Evolutionary conservation across 1,139 yeast genomes (phyloP).

Genomic region (Blastobotrys arbuscula): DNA sequence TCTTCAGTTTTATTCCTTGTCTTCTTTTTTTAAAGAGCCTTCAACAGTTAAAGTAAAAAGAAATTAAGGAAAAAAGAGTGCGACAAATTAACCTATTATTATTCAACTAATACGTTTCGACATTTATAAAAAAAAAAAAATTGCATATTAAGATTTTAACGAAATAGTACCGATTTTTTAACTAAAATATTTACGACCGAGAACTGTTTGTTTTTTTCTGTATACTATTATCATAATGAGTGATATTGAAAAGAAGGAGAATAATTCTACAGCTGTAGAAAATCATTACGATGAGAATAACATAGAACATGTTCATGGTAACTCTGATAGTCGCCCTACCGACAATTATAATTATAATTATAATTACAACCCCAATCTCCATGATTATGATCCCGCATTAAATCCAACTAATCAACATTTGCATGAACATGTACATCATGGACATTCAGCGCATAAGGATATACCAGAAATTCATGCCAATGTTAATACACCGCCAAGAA

Average conservation of each 20-base stretch:
- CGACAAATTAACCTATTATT: too few relatives aligned
- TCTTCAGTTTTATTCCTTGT: too few relatives aligned
- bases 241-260: neutral
- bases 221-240: neutral
- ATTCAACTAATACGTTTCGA: too few relatives aligned
- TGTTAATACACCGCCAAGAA: slow-evolving; percentile 24
- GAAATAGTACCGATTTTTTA: too few relatives aligned
- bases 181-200: neutral
- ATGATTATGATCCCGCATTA: slow-evolving; percentile 27
- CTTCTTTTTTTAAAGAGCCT: too few relatives aligned
- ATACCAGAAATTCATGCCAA: slow-evolving; percentile 26
- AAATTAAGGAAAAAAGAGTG: too few relatives aligned
- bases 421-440: slow-evolving; percentile 28
- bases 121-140: too few relatives aligned
- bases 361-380: too few relatives aligned
- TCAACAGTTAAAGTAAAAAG: too few relatives aligned
- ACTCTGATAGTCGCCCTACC: neutral
- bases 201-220: neutral
- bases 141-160: too few relatives aligned
- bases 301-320: neutral
- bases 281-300: neutral
- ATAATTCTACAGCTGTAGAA: neutral
- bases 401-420: slow-evolving; percentile 30
- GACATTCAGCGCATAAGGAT: slow-evolving; percentile 22
- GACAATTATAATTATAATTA: neutral